These are phyloP conservation scores for Fusarium graminum DNA, from an alignment of 2,329 filamentous ascomycete species.

Conservation along the genomic window DNA sequence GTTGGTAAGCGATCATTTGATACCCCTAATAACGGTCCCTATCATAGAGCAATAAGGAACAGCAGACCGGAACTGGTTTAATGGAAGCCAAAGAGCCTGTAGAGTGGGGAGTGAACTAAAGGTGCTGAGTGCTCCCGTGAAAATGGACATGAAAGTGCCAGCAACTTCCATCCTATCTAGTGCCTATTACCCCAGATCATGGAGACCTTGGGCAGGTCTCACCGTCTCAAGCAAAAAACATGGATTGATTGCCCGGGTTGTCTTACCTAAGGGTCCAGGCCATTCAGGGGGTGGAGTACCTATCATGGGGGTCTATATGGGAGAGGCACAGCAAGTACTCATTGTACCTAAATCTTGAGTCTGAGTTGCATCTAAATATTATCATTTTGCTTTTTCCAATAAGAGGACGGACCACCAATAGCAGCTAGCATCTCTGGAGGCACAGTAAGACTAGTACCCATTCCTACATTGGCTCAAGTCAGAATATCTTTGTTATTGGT, in stretches of 20 bases:
- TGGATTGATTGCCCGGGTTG: not conserved
- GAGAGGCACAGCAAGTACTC: constrained; percentile 18
- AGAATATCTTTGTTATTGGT: not conserved
- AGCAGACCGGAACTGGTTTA: not conserved
- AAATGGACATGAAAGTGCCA: constrained; percentile 25
- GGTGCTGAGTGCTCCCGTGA: constrained; percentile 18
- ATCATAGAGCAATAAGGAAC: not conserved
- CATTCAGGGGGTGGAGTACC: constrained; percentile 18
- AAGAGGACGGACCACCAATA: constrained; percentile 15
- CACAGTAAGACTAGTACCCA: constrained; percentile 10
- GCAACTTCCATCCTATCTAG: constrained; percentile 22
- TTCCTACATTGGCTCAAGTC: not conserved
- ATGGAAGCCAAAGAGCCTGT: not conserved
- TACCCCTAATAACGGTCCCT: no score
- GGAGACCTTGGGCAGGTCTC: constrained; percentile 1
- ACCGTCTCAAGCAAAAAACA: not conserved
- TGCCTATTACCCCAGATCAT: constrained; percentile 21
- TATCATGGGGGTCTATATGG: constrained; percentile 17
- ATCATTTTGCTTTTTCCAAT: constrained; percentile 18
- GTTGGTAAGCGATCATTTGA: no score
- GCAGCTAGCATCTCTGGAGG: constrained; percentile 14
- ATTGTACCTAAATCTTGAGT: constrained; percentile 19
- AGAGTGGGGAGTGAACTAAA: constrained; percentile 1
- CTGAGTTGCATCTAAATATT: constrained; percentile 7
- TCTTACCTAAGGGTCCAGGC: not conserved